phyloP scores from a whole-genome alignment of 208 protist species.

The Willaertia magna region DNA sequence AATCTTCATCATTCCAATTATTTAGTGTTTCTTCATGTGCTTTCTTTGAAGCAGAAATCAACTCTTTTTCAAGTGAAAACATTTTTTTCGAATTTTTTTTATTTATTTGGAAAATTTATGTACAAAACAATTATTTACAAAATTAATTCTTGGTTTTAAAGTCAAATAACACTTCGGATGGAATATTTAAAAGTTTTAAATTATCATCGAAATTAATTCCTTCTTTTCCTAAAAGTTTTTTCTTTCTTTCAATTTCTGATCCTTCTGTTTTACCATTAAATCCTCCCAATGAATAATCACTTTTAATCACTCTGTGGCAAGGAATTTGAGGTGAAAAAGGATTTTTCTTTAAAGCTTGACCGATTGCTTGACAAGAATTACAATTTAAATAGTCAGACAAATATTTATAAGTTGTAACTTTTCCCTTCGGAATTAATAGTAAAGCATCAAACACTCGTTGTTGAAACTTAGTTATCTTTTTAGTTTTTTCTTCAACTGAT shows the following conservation, averaged over 20 bases:
- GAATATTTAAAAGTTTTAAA: too few species aligned
- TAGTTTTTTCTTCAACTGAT: too few species aligned
- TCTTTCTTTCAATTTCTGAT: neutral
- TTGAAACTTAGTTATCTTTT: neutral
- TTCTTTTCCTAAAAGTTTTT: neutral
- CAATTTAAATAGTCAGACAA: neutral
- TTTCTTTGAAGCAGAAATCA: too few species aligned
- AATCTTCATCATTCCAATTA: too few species aligned
- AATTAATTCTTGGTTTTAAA: too few species aligned
- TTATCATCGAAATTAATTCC: neutral
- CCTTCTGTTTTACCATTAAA: neutral
- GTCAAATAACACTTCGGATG: too few species aligned
- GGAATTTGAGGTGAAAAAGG: neutral
- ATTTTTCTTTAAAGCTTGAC: neutral
- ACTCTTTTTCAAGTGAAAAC: too few species aligned
- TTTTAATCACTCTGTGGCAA: neutral
- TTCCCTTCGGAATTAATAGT: neutral
- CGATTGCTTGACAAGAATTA: neutral
- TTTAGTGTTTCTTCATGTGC: too few species aligned
- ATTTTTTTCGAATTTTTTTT: too few species aligned
- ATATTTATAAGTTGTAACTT: neutral
- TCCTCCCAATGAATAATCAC: neutral
- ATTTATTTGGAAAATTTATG: too few species aligned
- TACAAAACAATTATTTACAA: too few species aligned
- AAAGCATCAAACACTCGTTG: neutral